Conservation (phyloP, 2,329 filamentous ascomycete genomes). For the Paracamarosporium sp. region DNA sequence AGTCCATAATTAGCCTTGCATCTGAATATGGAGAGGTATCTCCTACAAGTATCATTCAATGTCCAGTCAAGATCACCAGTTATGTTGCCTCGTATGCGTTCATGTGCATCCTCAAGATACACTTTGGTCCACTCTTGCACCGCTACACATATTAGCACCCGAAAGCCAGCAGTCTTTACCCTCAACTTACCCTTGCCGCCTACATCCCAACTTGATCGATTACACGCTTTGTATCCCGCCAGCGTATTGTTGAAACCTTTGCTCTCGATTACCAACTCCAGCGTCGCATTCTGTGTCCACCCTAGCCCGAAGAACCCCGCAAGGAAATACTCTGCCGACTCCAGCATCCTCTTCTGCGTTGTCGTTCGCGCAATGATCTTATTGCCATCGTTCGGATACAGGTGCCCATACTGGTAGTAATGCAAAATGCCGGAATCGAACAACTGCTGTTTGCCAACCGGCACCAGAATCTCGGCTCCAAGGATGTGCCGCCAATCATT, state of each 20-base stretch:
- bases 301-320: slow-evolving; percentile 80
- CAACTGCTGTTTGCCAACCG: slow-evolving; percentile 74
- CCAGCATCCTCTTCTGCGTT: slow-evolving; percentile 78
- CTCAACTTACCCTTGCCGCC: slow-evolving; percentile 56
- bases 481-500: slow-evolving; percentile 73
- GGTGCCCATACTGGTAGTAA: slow-evolving; percentile 73
- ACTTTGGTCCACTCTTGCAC: slow-evolving; percentile 65
- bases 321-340: slow-evolving; percentile 79
- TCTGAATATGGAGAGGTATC: neutral
- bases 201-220: slow-evolving; percentile 60
- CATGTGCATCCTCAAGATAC: slow-evolving; percentile 71
- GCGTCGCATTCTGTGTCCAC: slow-evolving; percentile 74
- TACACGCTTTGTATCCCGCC: slow-evolving; percentile 71
- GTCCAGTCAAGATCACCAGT: slow-evolving; percentile 44
- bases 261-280: slow-evolving; percentile 75
- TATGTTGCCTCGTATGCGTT: slow-evolving; percentile 64
- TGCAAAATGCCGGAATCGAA: slow-evolving; percentile 75
- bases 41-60: slow-evolving; percentile 39
- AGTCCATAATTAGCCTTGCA: slow-evolving; percentile 43
- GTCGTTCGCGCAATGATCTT: slow-evolving; percentile 78
- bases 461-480: slow-evolving; percentile 74
- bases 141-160: slow-evolving; percentile 51
- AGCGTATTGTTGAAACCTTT: slow-evolving; percentile 72
- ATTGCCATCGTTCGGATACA: slow-evolving; percentile 72
- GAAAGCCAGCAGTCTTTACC: neutral